A percentile compares a stretch with the other conserved stretches of the same genome.
Conservation (phyloP, 257 asterid species). For the Przewalskia tangutica region DNA sequence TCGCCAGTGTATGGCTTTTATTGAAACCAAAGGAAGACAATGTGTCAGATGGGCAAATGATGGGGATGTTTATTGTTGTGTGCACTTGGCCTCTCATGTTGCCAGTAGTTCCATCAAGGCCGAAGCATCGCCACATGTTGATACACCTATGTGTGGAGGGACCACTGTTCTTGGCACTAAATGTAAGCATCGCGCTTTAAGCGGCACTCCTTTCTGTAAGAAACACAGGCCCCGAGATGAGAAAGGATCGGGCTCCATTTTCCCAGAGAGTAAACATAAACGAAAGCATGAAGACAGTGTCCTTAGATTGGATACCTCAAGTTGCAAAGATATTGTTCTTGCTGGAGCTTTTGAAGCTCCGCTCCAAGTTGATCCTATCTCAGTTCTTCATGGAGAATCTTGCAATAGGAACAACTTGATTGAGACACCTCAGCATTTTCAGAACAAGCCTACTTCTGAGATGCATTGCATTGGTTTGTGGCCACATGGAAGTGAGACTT, state of each 20-base stretch:
- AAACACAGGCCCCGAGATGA: conserved; percentile 76
- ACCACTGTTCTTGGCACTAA: conserved; percentile 94
- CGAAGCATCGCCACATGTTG: conserved; percentile 36
- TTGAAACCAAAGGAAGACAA: conserved; percentile 89
- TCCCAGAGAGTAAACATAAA: conserved; percentile 43
- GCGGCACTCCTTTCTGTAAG: conserved; percentile 87
- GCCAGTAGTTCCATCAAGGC: conserved; percentile 41
- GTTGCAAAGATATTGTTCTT: conserved; percentile 26
- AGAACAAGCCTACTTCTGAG: conserved; percentile 26
- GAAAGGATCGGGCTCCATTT: conserved; percentile 19
- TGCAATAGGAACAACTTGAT: conserved; percentile 23
- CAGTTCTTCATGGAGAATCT: conserved; percentile 29
- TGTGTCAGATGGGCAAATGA: conserved; percentile 93
- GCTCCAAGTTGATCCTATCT: conserved; percentile 28
- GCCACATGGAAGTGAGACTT: conserved; percentile 45
- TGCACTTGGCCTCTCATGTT: conserved; percentile 75
- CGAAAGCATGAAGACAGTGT: conserved; percentile 46
- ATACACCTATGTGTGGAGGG: conserved; percentile 87
- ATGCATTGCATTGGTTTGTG: conserved; percentile 59
- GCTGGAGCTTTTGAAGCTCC: conserved; percentile 31
- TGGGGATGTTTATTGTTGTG: conserved; percentile 88
- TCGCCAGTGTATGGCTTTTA: conserved; percentile 81
- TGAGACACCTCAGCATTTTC: conserved; percentile 31
- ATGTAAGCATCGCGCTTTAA: conserved; percentile 88
- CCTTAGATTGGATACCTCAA: conserved; percentile 16